Evolutionary conservation across 1,284 basidiomycete genomes (phyloP).

Genomic region (Meira nashicola): DNA sequence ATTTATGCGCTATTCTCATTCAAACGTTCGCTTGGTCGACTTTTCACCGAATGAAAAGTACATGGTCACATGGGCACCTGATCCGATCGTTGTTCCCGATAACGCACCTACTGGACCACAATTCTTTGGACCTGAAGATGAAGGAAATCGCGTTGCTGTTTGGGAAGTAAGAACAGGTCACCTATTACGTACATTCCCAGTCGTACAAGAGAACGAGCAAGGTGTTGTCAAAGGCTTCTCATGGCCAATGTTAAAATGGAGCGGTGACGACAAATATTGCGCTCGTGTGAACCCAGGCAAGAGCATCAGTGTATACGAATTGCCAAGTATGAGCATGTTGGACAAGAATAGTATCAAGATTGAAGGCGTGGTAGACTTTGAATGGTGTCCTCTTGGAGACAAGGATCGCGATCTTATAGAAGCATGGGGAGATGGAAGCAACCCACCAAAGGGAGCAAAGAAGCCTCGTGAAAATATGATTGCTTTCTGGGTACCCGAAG

Average conservation of each 20-base stretch:
- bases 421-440: conserved; percentile 22
- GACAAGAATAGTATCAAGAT: conserved; percentile 98
- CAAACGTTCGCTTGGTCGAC: conserved; percentile 89
- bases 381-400: conserved; percentile 94
- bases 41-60: conserved; percentile 97
- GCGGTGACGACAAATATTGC: conserved; percentile 90
- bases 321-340: conserved; percentile 86
- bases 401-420: conserved; percentile 63
- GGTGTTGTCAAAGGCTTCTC: conserved; percentile 63
- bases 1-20: conserved; percentile 87
- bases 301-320: conserved; percentile 93
- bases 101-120: conserved; percentile 61
- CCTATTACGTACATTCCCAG: conserved; percentile 86
- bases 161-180: conserved; percentile 95
- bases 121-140: conserved; percentile 86
- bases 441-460: conserved; percentile 49
- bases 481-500: conserved; percentile 96
- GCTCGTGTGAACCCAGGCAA: conserved; percentile 81
- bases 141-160: conserved; percentile 92
- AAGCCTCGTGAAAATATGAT: conserved; percentile 80
- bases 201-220: conserved; percentile 50
- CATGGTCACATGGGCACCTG: conserved; percentile 95
- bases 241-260: conserved; percentile 98
- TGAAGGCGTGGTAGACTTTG: conserved; percentile 96
- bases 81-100: conserved; percentile 82